phyloP scores from a whole-genome alignment of 148 eudicot species.

The Persicaria tinctoria region DNA sequence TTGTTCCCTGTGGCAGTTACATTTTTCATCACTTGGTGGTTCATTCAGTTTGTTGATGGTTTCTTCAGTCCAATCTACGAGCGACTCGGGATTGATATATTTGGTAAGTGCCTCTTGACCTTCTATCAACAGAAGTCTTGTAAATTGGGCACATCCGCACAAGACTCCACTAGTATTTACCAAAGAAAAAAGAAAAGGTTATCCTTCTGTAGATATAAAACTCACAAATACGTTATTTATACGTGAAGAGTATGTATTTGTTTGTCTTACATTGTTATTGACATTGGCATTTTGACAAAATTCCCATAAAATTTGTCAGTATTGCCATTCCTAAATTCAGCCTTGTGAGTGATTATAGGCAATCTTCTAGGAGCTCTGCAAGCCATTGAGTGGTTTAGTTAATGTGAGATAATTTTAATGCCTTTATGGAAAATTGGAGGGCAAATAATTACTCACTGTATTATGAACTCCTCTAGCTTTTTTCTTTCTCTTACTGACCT shows the following conservation, averaged over 20 bases:
- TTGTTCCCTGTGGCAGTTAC: constrained; percentile 72
- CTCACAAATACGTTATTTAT: neutral
- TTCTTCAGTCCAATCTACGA: constrained; percentile 72
- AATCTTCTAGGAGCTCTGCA: neutral
- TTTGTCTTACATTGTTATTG: neutral
- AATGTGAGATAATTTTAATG: neutral
- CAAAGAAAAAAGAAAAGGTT: no score
- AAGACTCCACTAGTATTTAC: no score
- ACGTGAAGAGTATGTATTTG: neutral
- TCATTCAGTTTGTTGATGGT: constrained; percentile 66
- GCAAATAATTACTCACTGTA: neutral
- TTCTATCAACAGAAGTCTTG: neutral
- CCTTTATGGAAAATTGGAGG: neutral
- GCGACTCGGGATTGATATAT: constrained; percentile 50
- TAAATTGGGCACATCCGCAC: no score
- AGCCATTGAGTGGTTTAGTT: neutral
- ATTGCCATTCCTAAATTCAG: neutral
- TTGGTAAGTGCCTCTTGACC: constrained; percentile 28
- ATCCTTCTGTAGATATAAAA: neutral
- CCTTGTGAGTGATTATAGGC: neutral
- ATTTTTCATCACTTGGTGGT: constrained; percentile 67
- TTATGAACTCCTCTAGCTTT: neutral
- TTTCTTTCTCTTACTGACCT: neutral
- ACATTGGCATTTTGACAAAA: neutral
- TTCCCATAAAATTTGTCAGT: neutral